Conservation (phyloP, 148 eudicot genomes). For the Persicaria tinctoria region DNA sequence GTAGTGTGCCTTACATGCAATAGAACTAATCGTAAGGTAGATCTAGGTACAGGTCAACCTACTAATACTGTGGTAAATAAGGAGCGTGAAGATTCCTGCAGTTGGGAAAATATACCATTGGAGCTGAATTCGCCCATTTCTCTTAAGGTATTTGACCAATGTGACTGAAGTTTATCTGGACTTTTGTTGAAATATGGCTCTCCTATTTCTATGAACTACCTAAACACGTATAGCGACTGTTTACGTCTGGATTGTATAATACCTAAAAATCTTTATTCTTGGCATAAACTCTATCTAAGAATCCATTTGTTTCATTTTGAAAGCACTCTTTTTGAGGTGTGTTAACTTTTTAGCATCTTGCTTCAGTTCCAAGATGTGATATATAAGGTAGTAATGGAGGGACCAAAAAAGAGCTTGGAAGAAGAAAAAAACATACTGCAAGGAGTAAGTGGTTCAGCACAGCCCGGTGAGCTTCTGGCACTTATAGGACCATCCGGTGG, state of each 20-base stretch:
- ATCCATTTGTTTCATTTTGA: not conserved
- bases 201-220: too few species aligned
- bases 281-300: not conserved
- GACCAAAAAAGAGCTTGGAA: constrained; percentile 1
- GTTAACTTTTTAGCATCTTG: not conserved
- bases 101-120: constrained; percentile 13
- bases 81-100: constrained; percentile 4
- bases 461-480: constrained; percentile 36
- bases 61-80: not conserved
- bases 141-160: constrained; percentile 11
- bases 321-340: not conserved
- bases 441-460: constrained; percentile 35
- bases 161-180: not conserved
- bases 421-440: constrained; percentile 26
- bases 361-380: constrained; percentile 39
- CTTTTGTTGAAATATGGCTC: not conserved
- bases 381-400: constrained; percentile 23
- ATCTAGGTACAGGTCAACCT: not conserved
- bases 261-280: not conserved
- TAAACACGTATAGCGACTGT: too few species aligned
- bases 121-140: constrained; percentile 21
- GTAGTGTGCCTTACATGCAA: not conserved
- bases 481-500: constrained; percentile 41
- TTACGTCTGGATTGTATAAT: not conserved
- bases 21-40: not conserved